Evolutionary conservation across 2,329 filamentous ascomycete species (phyloP), one percentile per base, ranked within the genome.

Genomic region (Pseudocercospora eumusae): DNA sequence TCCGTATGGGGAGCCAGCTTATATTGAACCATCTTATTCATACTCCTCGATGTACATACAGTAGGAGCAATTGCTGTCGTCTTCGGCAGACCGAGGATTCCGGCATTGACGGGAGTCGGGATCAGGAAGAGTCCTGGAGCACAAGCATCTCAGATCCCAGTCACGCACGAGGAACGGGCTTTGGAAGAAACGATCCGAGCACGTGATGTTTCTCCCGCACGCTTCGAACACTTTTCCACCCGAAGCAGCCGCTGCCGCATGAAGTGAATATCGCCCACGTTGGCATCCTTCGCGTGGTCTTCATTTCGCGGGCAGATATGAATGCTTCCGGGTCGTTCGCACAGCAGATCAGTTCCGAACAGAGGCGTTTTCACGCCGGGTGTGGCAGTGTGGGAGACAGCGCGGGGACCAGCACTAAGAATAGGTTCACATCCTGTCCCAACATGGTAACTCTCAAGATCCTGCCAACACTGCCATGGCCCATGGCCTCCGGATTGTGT

Each of bases 301-400:
- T 15, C 45, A 15, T 23, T 23, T 50, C 45, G 21, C 13, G 27
- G 13, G 45, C 45, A 50, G 45, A 50, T 21, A 50, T 50, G 45
- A 50, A 21, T n/a, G n/a, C n/a, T n/a, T n/a, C n/a, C 42, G 27
- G 18, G 20, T 50, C 45, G 13, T 15, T 50, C 45, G 45, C 45
- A 25, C 45, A 23, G 45, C 45, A 50, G 45, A 50, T 27, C 45
- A 23, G 13, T 50, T 15, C 45, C 45, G 45, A 25, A 23, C 45
- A 28, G 23, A 50, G 45, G 13, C 13, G 21, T 23, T 20, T 23
- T 33, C 31, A 15, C 20, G 18, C 9, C 45, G 45, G 20, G 21
- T 25, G 45, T 50, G 45, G 45, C 45, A 50, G 45, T 50, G 45
- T 50, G 45, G 45, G 9, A 25, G 45, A 18, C 21, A 23, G 45